Evolutionary conservation across 2,329 filamentous ascomycete genomes (phyloP).

Genomic region (Xylaria sp.): DNA sequence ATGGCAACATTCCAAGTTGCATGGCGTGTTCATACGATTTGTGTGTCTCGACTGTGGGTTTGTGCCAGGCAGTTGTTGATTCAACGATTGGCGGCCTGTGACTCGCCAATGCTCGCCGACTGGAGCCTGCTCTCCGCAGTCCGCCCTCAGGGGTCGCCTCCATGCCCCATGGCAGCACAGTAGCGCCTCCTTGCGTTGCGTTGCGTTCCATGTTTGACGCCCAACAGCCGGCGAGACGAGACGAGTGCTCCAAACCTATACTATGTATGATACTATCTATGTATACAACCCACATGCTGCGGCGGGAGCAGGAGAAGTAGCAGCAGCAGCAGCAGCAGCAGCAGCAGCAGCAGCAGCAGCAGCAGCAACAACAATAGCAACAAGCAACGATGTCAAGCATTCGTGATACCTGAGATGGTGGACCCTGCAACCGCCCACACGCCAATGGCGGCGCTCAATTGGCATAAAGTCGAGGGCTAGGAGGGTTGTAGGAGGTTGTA

Average conservation of each 20-base stretch:
- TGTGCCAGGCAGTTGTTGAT: not conserved
- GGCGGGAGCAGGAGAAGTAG: too few species aligned
- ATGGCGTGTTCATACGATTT: conserved; percentile 2
- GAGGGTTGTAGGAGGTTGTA: too few species aligned
- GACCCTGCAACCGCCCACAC: conserved; percentile 18
- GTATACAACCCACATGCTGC: not conserved
- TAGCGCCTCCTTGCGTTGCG: conserved; percentile 20
- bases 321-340: too few species aligned
- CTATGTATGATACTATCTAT: not conserved
- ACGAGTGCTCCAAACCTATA: too few species aligned
- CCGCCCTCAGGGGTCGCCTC: conserved; percentile 21
- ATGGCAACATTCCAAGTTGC: conserved; percentile 25
- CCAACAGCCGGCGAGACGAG: conserved; percentile 31
- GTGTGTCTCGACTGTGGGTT: conserved; percentile 23
- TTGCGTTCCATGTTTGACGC: conserved; percentile 35
- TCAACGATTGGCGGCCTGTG: conserved; percentile 16
- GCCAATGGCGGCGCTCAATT: conserved; percentile 39
- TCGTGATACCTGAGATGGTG: conserved; percentile 33
- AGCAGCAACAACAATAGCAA: conserved; percentile 10
- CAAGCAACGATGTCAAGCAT: conserved; percentile 19
- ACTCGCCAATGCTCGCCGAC: conserved; percentile 26
- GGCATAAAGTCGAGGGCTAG: conserved; percentile 22
- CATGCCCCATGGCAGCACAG: not conserved
- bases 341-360: too few species aligned
- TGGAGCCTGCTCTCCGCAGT: conserved; percentile 16